These are phyloP conservation scores for Aspergillus alliaceus DNA, from an alignment of 2,329 filamentous ascomycete genomes.

Conservation along the genomic window DNA sequence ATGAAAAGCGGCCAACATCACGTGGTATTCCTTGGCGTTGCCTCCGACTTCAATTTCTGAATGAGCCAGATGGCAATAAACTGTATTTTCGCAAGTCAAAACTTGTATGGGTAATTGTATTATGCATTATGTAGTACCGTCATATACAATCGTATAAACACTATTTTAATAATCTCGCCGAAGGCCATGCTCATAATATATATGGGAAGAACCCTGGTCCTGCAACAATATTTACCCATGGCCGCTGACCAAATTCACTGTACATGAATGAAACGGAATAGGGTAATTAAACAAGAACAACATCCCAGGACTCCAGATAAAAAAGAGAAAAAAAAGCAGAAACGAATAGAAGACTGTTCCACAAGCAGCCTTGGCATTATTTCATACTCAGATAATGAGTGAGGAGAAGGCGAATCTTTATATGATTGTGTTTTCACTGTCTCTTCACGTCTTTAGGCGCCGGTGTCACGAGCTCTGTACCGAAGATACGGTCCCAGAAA, in stretches of 20 bases:
- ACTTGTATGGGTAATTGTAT: constrained; percentile 2
- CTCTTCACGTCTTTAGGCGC: constrained; percentile 37
- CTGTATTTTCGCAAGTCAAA: no score
- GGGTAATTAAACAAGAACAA: background rate
- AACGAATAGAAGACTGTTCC: background rate
- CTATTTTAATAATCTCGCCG: constrained; percentile 7
- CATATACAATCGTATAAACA: constrained; percentile 21
- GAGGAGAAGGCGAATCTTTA: background rate
- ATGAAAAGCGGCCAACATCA: background rate
- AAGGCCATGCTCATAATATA: background rate
- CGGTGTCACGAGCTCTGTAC: constrained; percentile 69
- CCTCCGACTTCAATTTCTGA: background rate
- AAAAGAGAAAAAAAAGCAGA: background rate
- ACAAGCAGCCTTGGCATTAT: constrained; percentile 12
- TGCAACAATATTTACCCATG: no score
- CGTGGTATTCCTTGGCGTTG: background rate
- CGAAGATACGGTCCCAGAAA: constrained; percentile 94
- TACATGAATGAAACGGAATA: constrained; percentile 18
- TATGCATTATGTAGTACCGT: constrained; percentile 20
- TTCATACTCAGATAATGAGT: constrained; percentile 10
- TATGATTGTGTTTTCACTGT: constrained; percentile 26
- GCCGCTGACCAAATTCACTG: constrained; percentile 10
- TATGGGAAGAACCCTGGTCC: background rate
- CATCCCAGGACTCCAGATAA: background rate
- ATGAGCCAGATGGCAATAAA: background rate